Evolutionary conservation across 768 basidiomycete species (phyloP).

Genomic region (Tulasnella sp.): DNA sequence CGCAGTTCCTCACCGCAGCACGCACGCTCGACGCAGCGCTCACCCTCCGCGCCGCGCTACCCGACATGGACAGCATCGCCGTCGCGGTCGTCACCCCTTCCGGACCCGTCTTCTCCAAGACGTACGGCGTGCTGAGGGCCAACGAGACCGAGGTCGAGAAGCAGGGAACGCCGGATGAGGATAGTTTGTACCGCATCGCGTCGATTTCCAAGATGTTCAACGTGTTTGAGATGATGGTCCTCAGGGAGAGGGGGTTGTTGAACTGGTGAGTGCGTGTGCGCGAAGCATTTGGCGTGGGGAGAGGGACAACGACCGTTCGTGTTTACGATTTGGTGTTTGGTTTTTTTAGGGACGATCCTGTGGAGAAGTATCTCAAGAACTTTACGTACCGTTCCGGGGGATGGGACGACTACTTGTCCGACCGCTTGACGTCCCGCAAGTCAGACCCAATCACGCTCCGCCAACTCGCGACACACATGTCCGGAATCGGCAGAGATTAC

Average conservation of each 20-base stretch:
- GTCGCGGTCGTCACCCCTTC: slow-evolving; percentile 37
- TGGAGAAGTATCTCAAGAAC: slow-evolving; percentile 34
- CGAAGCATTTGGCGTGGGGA: too few species aligned
- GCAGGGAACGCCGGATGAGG: slow-evolving; percentile 16
- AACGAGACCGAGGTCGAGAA: slow-evolving; percentile 24
- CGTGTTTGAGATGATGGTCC: slow-evolving; percentile 37
- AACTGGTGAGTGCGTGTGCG: slow-evolving; percentile 19
- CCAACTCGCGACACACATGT: slow-evolving; percentile 20
- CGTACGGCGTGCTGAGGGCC: slow-evolving; percentile 33
- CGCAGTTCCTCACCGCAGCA: neutral
- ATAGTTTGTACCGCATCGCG: slow-evolving; percentile 42
- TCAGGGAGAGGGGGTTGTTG: slow-evolving; percentile 35
- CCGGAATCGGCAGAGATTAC: slow-evolving; percentile 28
- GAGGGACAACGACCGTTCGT: neutral
- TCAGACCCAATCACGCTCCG: slow-evolving; percentile 15
- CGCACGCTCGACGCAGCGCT: neutral
- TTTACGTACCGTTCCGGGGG: slow-evolving; percentile 24
- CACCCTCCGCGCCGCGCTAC: neutral
- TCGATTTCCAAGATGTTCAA: slow-evolving; percentile 43
- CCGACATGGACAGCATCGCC: slow-evolving; percentile 38
- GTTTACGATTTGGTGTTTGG: neutral
- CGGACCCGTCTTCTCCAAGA: slow-evolving; percentile 35
- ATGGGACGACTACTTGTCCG: slow-evolving; percentile 3
- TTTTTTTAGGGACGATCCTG: slow-evolving; percentile 36
- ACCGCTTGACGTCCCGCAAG: neutral